Evolutionary conservation across 306 rosid genomes (phyloP), one percentile per base, ranked within the genome.

Genomic region (Gillenia trifoliata): DNA sequence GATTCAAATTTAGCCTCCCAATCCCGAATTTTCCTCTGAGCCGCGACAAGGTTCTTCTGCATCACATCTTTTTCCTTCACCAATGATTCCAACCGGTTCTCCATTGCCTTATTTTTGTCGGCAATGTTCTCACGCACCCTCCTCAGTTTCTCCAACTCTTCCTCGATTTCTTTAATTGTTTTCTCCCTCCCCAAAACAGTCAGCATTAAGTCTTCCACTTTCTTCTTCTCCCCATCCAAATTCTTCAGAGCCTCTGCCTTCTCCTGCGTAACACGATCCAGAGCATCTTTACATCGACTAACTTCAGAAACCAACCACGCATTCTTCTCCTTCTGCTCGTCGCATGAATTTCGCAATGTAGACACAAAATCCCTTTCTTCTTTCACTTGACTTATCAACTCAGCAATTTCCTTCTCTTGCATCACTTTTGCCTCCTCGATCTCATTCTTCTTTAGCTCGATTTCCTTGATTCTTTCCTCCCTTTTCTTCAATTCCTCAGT

Each of bases 1-100:
- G 62, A 75, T 7, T 92, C 87, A 40, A 77, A 28, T 75, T 87
- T 83, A 15, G 73, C 86, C 60, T 64, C 87, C 81, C 87, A 78
- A 30, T 87, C 88, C 26, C 80, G 71, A 26, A 64, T 49, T 28
- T 72, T 77, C 8, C 25, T 66, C 61, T 60, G 63, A 0, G 85
- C 78, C 65, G 78, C 88, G 3, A 19, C 13, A 66, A 90, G 84
- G 67, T 47, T 77, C 68, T 73, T 70, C 80, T 75, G 75, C 71
- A 77, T n/a, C 3, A 15, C 62, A 56, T 81, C 82, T 8, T 88
- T 87, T 79, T 94, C 94, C 15, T 75, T 72, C n/a, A 52, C 40
- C 88, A 87, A 45, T 38, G 43, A 62, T 29, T 73, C 82, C 29
- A 82, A 71, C 28, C 23, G 74, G 68, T 52, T 73, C 64, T 82